phyloP scores from a whole-genome alignment of 2,329 filamentous ascomycete species.

The Colletotrichum orbiculare region DNA sequence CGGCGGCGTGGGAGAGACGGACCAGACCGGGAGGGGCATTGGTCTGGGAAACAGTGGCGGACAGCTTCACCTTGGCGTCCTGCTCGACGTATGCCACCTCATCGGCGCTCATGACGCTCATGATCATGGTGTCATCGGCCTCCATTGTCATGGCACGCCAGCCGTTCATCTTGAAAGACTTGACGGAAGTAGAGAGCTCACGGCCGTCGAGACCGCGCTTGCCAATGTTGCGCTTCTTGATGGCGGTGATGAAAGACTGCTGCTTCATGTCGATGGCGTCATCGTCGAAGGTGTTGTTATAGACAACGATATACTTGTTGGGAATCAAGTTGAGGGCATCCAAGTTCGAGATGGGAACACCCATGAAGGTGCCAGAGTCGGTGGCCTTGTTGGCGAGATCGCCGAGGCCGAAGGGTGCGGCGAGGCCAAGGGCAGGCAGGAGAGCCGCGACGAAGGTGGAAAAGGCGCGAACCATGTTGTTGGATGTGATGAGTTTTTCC shows the following conservation, averaged over 20 bases:
- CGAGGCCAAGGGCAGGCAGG: slow-evolving; percentile 39
- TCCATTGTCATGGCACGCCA: slow-evolving; percentile 67
- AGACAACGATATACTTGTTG: slow-evolving; percentile 73
- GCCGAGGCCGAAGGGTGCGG: slow-evolving; percentile 40
- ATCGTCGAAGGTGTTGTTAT: slow-evolving; percentile 64
- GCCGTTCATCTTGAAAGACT: slow-evolving; percentile 57
- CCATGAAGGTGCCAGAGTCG: slow-evolving; percentile 47
- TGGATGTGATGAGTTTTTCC: slow-evolving; percentile 15
- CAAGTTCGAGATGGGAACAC: slow-evolving; percentile 62
- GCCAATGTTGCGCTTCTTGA: slow-evolving; percentile 68
- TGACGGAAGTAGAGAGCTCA: slow-evolving; percentile 58
- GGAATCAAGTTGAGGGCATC: slow-evolving; percentile 60
- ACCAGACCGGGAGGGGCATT: slow-evolving; percentile 65
- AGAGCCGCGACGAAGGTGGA: slow-evolving; percentile 40
- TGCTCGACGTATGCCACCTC: slow-evolving; percentile 66
- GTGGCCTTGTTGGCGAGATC: slow-evolving; percentile 35
- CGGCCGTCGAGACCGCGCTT: slow-evolving; percentile 61
- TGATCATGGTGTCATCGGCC: slow-evolving; percentile 61
- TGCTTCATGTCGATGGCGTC: slow-evolving; percentile 62
- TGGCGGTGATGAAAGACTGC: slow-evolving; percentile 56
- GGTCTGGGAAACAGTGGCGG: slow-evolving; percentile 59
- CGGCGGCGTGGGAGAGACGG: slow-evolving; percentile 60
- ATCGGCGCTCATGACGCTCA: slow-evolving; percentile 58
- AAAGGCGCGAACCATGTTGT: slow-evolving; percentile 41
- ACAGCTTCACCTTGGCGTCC: slow-evolving; percentile 59